Conservation (phyloP, 345 rosid species). For the Barbarea vulgaris region DNA sequence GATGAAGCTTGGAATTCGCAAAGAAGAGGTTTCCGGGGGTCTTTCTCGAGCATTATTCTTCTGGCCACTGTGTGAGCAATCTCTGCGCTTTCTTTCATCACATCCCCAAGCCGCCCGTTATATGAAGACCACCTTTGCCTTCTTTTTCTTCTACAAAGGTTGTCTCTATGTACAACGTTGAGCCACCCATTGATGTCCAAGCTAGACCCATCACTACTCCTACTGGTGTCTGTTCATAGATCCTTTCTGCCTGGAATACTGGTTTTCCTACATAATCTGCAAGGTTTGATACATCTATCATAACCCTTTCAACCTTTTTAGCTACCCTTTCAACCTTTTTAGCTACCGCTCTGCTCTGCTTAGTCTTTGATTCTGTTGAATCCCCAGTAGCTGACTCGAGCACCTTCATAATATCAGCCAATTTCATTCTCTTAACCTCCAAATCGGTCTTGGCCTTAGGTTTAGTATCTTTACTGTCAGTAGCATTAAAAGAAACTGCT, state of each 20-base stretch:
- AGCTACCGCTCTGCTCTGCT: no score
- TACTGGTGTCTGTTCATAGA: slow-evolving; percentile 75
- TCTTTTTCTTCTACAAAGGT: slow-evolving; percentile 69
- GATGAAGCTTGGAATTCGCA: slow-evolving; percentile 76
- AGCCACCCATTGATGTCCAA: slow-evolving; percentile 98
- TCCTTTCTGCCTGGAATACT: slow-evolving; percentile 81
- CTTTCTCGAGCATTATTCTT: slow-evolving; percentile 65
- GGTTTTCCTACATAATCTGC: slow-evolving; percentile 82
- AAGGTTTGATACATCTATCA: slow-evolving; percentile 61
- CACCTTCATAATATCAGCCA: no score
- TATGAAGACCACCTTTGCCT: slow-evolving; percentile 67
- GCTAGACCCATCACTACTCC: slow-evolving; percentile 99
- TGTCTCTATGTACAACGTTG: slow-evolving; percentile 88
- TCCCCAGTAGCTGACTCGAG: no score
- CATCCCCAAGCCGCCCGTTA: slow-evolving; percentile 92
- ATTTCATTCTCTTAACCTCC: no score
- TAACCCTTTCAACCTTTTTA: slow-evolving; percentile 60
- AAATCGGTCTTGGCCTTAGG: no score
- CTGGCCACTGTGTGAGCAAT: slow-evolving; percentile 84
- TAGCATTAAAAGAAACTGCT: no score
- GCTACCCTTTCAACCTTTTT: no score
- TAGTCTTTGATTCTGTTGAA: no score
- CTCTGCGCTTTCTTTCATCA: slow-evolving; percentile 93
- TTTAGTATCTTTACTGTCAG: no score
- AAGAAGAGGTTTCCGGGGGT: slow-evolving; percentile 65